Conservation (phyloP, 2,329 filamentous ascomycete species). For the Fusarium liriodendri region DNA sequence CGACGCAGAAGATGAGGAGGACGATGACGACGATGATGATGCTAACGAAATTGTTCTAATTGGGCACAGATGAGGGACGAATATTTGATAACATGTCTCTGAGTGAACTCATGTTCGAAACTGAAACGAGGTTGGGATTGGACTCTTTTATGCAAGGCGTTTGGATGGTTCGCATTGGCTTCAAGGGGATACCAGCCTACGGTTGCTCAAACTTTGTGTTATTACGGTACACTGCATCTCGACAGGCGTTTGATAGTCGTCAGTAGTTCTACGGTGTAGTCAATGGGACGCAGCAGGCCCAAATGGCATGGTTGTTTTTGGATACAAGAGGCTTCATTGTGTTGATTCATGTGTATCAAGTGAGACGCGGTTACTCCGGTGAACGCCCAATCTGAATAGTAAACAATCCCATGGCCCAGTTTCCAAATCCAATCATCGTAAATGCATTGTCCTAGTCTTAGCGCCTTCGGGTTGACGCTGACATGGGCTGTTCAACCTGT, state of each 20-base stretch:
- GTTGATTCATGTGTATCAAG: background rate
- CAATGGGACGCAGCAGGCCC: constrained; percentile 10
- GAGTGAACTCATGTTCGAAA: background rate
- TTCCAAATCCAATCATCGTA: background rate
- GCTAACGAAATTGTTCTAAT: constrained; percentile 63
- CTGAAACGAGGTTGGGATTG: constrained; percentile 5
- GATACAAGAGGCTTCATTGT: background rate
- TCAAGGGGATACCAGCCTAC: constrained; percentile 20
- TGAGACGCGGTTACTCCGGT: constrained; percentile 14
- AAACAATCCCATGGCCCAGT: background rate
- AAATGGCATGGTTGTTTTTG: constrained; percentile 17
- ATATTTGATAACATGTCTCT: constrained; percentile 8
- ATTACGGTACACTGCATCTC: constrained; percentile 29
- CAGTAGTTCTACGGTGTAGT: constrained; percentile 3
- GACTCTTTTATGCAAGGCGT: constrained; percentile 40
- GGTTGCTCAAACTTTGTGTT: constrained; percentile 21
- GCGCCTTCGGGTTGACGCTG: constrained; percentile 40
- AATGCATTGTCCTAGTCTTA: constrained; percentile 23
- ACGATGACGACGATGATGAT: constrained; percentile 62
- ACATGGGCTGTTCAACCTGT: constrained; percentile 56
- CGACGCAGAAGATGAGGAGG: constrained; percentile 57
- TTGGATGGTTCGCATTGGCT: constrained; percentile 27
- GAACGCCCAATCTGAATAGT: constrained; percentile 18
- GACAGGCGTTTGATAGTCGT: constrained; percentile 20
- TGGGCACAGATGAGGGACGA: constrained; percentile 58